Evolutionary conservation across 257 asterid genomes (phyloP), one percentile per base, ranked within the genome.

Genomic region (Cinchona pubescens): DNA sequence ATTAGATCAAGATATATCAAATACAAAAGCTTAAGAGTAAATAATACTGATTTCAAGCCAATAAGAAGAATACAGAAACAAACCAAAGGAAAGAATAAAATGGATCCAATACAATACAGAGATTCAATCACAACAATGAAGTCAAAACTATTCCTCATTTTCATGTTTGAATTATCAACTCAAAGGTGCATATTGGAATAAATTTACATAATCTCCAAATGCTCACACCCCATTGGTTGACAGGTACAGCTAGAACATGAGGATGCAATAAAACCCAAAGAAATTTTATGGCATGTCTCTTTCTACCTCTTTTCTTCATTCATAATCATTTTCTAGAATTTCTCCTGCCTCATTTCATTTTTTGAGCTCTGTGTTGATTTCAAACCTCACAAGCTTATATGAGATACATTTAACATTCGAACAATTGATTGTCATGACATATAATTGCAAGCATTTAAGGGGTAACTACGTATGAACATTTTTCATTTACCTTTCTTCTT

Each of bases 61-160:
- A 19, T 29, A 59, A 14, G 55, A 15, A 65, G 29, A 14, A 72
- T 25, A 71, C 11, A 16, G 56, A 18, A 38, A 38, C 25, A n/a
- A 75, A 67, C 19, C 45, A 76, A 68, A 67, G 46, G 3, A 5
- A 75, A 38, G n/a, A 18, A n/a, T 32, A 62, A 66, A 37, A 34
- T 35, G 23, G 6, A 25, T 5, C n/a, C 7, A 63, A 9, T 25
- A 59, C 11, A 29, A 29, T 14, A 61, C 14, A 30, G 2, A 29
- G 67, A 61, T 27, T 11, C 37, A 10, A 45, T 45, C 55, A 23
- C 12, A 23, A 23, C 32, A 23, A 13, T 1, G 30, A 74, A 48
- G 7, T 2, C 27, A 30, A 30, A 30, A 4, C 58, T 74, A 21
- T 11, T 5, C 19, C 21, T 35, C 25, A 11, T 1, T 4, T 2